Base-by-base conservation (phyloP, 2,329 filamentous ascomycete species). In the Stagonosporopsis cucurbitacearum region DNA sequence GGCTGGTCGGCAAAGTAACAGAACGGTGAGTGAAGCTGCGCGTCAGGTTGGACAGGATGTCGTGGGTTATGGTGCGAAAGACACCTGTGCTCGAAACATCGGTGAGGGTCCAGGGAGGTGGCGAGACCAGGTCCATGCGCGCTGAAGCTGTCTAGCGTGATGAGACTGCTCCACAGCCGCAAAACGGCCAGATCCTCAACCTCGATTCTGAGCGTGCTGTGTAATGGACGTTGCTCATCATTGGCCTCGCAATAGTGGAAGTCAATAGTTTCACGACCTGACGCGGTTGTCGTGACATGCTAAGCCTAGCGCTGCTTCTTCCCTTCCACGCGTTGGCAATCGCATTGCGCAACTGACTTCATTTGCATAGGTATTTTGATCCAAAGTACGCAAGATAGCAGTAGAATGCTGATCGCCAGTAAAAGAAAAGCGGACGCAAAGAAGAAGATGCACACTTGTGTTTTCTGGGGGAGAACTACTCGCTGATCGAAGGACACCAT, bases 91-190 rank as follows among this genome's bases (percentile, higher is more conserved):
- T 44, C 30, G 48, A 57, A 53, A 57, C 48, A 44, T 40, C 44
- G 39, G 44, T 33, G 44, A 57, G 33, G 32, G 44, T 40, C 25
- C 35, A 52, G 41, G 54, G 54, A 57, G 54, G 54, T 57, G 54
- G 54, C 54, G 54, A 57, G 54, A 52, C 53, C 30, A 39, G 54
- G 54, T 45, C 54, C 49, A 49, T 48, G 54, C 54, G 30, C 41
- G 41, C 47, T 39, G 23, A 54, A 49, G 37, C 53, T 35, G n/a
- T 46, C 43, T 56, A 56, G 52, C 52, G 45, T 13, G 4, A 17
- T 13, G 11, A 9, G 13, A 12, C 2, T 13, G 39, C 43, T 39
- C 51, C 44, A 39, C 44, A 26, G 6, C 5, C 37, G 22, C 15
- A 39, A 25, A 26, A 54, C 17, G 32, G 25, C 44, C n/a, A 39